phyloP scores from a whole-genome alignment of 495 filamentous ascomycete species.

The Penicillium flavigenum region DNA sequence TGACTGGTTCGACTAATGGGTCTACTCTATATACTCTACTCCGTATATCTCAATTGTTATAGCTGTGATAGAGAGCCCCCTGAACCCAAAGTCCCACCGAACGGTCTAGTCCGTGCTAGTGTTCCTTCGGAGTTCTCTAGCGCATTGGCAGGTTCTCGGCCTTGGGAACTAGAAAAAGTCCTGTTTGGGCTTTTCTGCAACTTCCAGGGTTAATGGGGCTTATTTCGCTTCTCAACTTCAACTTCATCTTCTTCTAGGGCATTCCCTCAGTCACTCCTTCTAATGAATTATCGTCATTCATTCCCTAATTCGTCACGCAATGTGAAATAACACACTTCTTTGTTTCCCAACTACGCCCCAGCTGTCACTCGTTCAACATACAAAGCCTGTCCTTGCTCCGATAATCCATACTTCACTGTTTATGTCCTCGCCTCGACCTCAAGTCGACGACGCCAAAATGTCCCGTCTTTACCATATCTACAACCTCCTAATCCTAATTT shows the following conservation, averaged over 20 bases:
- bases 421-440: slow-evolving; percentile 9
- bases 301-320: background rate
- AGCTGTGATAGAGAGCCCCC: background rate
- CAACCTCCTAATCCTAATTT: slow-evolving; percentile 27
- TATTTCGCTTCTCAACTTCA: background rate
- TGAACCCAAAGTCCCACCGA: slow-evolving; percentile 24
- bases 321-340: slow-evolving; percentile 4
- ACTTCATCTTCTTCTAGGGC: background rate
- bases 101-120: slow-evolving; percentile 30
- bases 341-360: background rate
- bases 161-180: background rate
- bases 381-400: background rate
- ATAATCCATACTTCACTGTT: background rate
- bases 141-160: slow-evolving; percentile 8
- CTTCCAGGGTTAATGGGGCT: background rate
- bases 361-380: background rate
- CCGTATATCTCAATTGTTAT: background rate
- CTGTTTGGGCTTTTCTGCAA: background rate
- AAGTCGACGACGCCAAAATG: slow-evolving; percentile 7
- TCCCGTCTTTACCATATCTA: slow-evolving; percentile 12
- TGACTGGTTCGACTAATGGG: background rate
- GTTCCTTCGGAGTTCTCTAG: slow-evolving; percentile 4
- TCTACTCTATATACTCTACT: background rate
- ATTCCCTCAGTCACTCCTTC: slow-evolving; percentile 1
- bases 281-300: background rate